Conservation (phyloP, 108 stramenopile genomes). For the Pseudonitzschia multiseries region DNA sequence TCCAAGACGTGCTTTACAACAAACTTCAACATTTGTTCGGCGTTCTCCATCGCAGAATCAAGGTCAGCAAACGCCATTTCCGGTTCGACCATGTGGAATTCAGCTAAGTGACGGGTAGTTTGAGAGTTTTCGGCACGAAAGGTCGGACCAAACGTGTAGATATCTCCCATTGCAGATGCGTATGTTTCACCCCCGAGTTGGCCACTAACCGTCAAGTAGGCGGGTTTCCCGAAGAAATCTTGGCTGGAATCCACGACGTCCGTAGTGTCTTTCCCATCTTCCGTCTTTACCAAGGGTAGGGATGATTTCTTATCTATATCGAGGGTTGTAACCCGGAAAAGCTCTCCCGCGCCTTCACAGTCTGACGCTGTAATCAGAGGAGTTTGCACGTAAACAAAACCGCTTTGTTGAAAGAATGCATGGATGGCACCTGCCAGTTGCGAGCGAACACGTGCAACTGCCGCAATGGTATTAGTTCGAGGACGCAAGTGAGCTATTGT, state of each 20-base stretch:
- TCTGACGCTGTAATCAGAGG: constrained; percentile 97
- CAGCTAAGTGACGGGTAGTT: constrained; percentile 95
- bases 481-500: constrained; percentile 97
- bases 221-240: constrained; percentile 95
- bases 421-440: constrained; percentile 86
- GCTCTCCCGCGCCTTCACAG: constrained; percentile 99
- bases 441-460: constrained; percentile 93
- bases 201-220: constrained; percentile 96
- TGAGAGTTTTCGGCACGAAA: constrained; percentile 99
- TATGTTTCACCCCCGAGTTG: constrained; percentile 96
- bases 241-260: constrained; percentile 71
- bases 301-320: constrained; percentile 67
- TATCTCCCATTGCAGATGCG: constrained; percentile 96
- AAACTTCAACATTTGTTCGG: constrained; percentile 93
- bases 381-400: constrained; percentile 96
- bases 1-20: constrained; percentile 80
- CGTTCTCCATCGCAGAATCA: constrained; percentile 94
- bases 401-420: constrained; percentile 86
- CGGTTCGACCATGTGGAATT: constrained; percentile 98
- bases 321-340: constrained; percentile 97
- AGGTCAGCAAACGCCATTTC: constrained; percentile 99
- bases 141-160: constrained; percentile 99
- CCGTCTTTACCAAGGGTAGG: constrained; percentile 43
- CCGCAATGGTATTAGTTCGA: constrained; percentile 95
- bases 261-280: constrained; percentile 38